Evolutionary conservation across 345 rosid species (phyloP).

Genomic region (Heritiera littoralis): DNA sequence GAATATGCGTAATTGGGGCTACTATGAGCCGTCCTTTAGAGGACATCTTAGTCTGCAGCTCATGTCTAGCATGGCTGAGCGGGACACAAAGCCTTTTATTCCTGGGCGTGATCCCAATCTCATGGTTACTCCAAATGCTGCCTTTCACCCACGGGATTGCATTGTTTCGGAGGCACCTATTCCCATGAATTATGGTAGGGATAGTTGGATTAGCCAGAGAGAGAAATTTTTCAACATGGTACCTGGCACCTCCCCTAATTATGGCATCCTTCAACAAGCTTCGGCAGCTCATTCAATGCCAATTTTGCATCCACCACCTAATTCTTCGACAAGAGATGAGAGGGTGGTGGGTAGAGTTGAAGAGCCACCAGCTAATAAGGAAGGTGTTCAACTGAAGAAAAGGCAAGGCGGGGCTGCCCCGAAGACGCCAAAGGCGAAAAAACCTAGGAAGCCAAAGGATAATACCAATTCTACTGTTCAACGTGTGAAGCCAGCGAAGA

Average conservation of each 20-base stretch:
- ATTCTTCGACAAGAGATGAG: slow-evolving; percentile 49
- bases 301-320: slow-evolving; percentile 58
- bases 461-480: slow-evolving; percentile 41
- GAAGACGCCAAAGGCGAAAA: slow-evolving; percentile 66
- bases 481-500: slow-evolving; percentile 73
- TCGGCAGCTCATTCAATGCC: slow-evolving; percentile 61
- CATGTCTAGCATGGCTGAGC: slow-evolving; percentile 67
- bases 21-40: slow-evolving; percentile 68
- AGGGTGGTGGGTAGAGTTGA: slow-evolving; percentile 52
- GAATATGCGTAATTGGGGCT: slow-evolving; percentile 79
- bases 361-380: slow-evolving; percentile 43
- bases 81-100: slow-evolving; percentile 62
- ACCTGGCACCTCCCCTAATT: slow-evolving; percentile 45
- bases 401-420: slow-evolving; percentile 52
- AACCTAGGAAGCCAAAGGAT: slow-evolving; percentile 80
- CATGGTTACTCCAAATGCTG: slow-evolving; percentile 51
- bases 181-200: slow-evolving; percentile 64
- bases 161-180: slow-evolving; percentile 50
- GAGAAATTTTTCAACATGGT: slow-evolving; percentile 69
- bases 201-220: slow-evolving; percentile 63
- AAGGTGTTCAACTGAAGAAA: slow-evolving; percentile 57
- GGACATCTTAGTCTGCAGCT: slow-evolving; percentile 75
- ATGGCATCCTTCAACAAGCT: slow-evolving; percentile 58
- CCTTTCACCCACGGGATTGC: slow-evolving; percentile 58
- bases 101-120: slow-evolving; percentile 65